phyloP scores from a whole-genome alignment of 129 eudicot genomes.

The Sambucus nigra region DNA sequence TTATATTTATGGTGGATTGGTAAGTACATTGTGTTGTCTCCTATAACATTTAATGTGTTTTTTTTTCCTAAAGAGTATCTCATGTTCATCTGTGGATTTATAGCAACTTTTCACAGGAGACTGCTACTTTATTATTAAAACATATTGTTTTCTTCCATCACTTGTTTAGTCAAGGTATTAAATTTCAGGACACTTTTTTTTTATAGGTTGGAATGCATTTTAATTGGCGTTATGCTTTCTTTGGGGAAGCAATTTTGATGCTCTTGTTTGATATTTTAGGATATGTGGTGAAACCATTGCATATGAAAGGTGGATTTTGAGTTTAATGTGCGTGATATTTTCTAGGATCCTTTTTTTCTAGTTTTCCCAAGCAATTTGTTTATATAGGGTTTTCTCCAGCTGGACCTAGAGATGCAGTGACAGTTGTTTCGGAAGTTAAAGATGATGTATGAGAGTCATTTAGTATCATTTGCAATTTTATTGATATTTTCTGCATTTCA shows the following conservation, averaged over 20 bases:
- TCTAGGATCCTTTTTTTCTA: neutral
- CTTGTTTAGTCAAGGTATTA: too few relatives aligned
- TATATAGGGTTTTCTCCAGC: constrained; percentile 56
- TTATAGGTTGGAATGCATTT: constrained; percentile 49
- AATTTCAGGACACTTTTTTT: neutral
- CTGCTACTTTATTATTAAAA: neutral
- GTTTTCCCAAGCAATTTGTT: constrained; percentile 11
- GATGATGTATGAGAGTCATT: constrained; percentile 24
- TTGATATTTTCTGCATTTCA: too few relatives aligned
- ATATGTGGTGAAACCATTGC: constrained; percentile 76
- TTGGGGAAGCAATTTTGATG: constrained; percentile 78
- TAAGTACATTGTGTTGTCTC: constrained; percentile 19
- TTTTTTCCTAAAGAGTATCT: too few relatives aligned
- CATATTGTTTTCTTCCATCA: neutral
- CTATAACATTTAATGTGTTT: neutral
- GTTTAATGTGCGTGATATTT: neutral
- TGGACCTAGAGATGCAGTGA: constrained; percentile 30
- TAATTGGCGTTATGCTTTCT: constrained; percentile 84
- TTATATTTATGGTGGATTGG: constrained; percentile 92
- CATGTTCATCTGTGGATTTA: neutral
- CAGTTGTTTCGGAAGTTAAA: constrained; percentile 42
- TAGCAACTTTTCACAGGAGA: neutral
- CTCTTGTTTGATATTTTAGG: constrained; percentile 80
- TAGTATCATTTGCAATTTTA: neutral
- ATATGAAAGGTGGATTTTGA: constrained; percentile 60